These are phyloP conservation scores for Microdochium bolleyi DNA, from an alignment of 2,329 filamentous ascomycete species.

Conservation along the genomic window DNA sequence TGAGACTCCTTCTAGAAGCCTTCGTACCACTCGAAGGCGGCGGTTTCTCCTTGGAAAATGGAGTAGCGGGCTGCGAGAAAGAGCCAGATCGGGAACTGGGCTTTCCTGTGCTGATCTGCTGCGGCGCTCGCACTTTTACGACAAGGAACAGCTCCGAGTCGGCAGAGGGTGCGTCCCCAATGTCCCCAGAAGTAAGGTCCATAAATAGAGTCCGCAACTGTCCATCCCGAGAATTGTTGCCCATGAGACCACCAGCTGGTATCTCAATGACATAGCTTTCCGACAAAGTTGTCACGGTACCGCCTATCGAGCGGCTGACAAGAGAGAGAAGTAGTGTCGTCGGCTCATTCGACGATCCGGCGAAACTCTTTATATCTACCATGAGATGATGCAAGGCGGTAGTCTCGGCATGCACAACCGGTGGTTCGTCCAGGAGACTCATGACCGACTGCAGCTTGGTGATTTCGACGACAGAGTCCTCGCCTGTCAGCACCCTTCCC, in stretches of 20 bases:
- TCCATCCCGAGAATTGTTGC: constrained; percentile 53
- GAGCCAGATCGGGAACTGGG: constrained; percentile 45
- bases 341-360: constrained; percentile 66
- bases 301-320: constrained; percentile 60
- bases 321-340: constrained; percentile 73
- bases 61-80: constrained; percentile 25
- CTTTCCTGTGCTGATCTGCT: constrained; percentile 38
- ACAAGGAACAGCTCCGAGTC: constrained; percentile 76
- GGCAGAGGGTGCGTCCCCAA: constrained; percentile 51
- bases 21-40: constrained; percentile 42
- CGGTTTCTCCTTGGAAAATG: constrained; percentile 40
- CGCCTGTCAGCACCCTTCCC: constrained; percentile 79
- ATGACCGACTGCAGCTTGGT: constrained; percentile 90
- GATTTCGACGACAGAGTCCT: constrained; percentile 88
- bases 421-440: constrained; percentile 84
- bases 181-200: constrained; percentile 72
- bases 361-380: constrained; percentile 76
- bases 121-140: constrained; percentile 63
- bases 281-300: constrained; percentile 60
- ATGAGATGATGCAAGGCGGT: constrained; percentile 73
- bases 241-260: constrained; percentile 63
- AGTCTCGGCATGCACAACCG: constrained; percentile 57
- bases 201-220: constrained; percentile 81
- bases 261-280: constrained; percentile 79
- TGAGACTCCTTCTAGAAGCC: constrained; percentile 53